Base-by-base conservation (phyloP, 1,284 basidiomycete genomes). In the Amylostereum chailletii region DNA sequence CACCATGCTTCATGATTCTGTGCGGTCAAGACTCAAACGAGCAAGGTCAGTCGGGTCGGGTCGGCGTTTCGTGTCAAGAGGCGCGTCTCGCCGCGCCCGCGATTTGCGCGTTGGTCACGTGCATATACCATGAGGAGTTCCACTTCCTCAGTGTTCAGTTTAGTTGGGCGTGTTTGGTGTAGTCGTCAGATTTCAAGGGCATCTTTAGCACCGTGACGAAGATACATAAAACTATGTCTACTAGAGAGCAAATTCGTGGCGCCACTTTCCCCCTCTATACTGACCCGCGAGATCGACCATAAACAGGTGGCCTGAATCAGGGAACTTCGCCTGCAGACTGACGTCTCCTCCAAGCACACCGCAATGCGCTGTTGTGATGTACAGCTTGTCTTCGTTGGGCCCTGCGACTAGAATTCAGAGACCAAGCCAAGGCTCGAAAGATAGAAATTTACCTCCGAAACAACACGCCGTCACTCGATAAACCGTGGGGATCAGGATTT, bases 1-100 rank as follows among this genome's bases (percentile, higher is more conserved):
- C 75, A 49, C 91, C 90, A 81, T 94, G 91, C 74, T 93, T 93
- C 90, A 94, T 94, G 63, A 31, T 27, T 43, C 19, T 19, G 19
- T 19, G 19, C 19, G 19, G 19, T 19, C 19, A 19, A 19, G 19
- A 19, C 19, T 19, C 19, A 19, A 19, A 19, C 19, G 19, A 19
- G 19, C 19, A 19, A 19, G 19, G 19, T 19, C 19, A 19, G 19
- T 19, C 19, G 19, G 19, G 19, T 19, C 19, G 19, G 19, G 19
- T 19, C 19, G 19, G 19, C 19, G 19, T 19, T 19, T 19, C 19
- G 19, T 19, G 19, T 19, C 19, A 19, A 19, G 19, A 19, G 19
- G 19, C 19, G 19, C 19, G 19, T 19, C 19, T 19, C 19, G 19
- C 19, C 19, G 19, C 19, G 19, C 19, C 19, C 19, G 19, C 19